Conservation (phyloP, 495 filamentous ascomycete genomes). For the Margaritispora aquatica region DNA sequence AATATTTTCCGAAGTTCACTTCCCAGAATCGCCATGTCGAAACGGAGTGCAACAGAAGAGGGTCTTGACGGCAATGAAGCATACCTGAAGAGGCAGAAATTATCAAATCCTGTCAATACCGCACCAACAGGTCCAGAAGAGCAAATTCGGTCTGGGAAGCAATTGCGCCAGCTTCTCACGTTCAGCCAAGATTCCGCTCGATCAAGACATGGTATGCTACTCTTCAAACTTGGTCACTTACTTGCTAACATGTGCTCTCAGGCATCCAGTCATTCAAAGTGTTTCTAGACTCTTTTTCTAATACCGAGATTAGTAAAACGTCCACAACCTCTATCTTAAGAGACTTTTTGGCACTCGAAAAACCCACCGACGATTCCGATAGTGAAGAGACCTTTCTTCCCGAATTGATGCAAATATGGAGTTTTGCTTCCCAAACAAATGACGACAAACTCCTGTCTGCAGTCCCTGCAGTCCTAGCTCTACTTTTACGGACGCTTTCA, state of each 20-base stretch:
- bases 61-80: constrained; percentile 19
- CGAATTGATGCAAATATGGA: constrained; percentile 76
- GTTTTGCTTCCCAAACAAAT: constrained; percentile 61
- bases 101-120: constrained; percentile 5
- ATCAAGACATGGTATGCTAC: constrained; percentile 54
- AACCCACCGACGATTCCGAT: constrained; percentile 44
- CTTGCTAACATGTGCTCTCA: constrained; percentile 26
- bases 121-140: constrained; percentile 21
- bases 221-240: background rate
- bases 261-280: constrained; percentile 71
- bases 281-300: constrained; percentile 61
- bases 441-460: constrained; percentile 69
- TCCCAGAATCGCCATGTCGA: constrained; percentile 12
- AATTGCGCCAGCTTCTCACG: constrained; percentile 56
- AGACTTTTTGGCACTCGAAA: constrained; percentile 66
- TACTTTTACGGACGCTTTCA: constrained; percentile 70
- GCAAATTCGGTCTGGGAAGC: constrained; percentile 49
- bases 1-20: too few relatives aligned
- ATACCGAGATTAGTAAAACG: constrained; percentile 39
- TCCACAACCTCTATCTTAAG: constrained; percentile 56
- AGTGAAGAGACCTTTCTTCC: constrained; percentile 55
- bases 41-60: constrained; percentile 19
- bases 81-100: constrained; percentile 26
- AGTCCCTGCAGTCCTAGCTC: constrained; percentile 66
- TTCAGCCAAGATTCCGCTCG: constrained; percentile 58